These are phyloP conservation scores for Globisporangium yorkense DNA, from an alignment of 352 stramenopile genomes.

Conservation along the genomic window DNA sequence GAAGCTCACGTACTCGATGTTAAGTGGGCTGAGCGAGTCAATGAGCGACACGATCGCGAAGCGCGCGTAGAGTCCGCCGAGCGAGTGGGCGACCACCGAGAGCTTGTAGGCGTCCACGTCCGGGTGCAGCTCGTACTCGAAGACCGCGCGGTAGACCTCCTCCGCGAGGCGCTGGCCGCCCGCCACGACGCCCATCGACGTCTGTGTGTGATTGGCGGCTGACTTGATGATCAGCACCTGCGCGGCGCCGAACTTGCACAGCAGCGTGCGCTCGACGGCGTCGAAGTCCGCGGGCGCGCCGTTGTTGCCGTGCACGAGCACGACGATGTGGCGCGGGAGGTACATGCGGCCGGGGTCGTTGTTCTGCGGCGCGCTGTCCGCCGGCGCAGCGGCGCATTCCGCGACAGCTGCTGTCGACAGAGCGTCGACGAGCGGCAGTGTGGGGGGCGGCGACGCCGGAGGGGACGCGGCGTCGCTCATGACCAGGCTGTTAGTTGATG, in stretches of 20 bases:
- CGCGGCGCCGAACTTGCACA: conserved; percentile 31
- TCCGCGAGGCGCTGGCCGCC: conserved; percentile 57
- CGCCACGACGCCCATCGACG: conserved; percentile 58
- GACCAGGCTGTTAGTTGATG: no score
- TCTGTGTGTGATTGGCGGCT: conserved; percentile 47
- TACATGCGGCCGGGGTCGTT: conserved; percentile 2
- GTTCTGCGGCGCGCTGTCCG: neutral
- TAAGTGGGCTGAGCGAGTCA: conserved; percentile 40
- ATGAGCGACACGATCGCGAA: conserved; percentile 62
- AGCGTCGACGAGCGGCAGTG: neutral
- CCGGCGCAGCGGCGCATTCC: neutral
- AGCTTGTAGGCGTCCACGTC: conserved; percentile 50
- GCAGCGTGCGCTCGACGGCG: conserved; percentile 35
- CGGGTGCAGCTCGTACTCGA: conserved; percentile 54
- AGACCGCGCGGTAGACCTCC: conserved; percentile 53
- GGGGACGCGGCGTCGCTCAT: neutral
- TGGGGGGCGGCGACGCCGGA: neutral
- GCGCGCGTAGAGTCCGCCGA: conserved; percentile 69
- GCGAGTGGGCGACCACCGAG: conserved; percentile 66
- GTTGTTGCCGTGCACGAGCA: conserved; percentile 84
- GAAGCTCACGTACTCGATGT: conserved; percentile 70
- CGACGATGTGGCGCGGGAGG: conserved; percentile 63
- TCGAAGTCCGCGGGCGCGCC: conserved; percentile 70
- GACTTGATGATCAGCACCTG: conserved; percentile 72
- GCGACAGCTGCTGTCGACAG: no score